These are phyloP conservation scores for Fistulinella cinereoalba DNA, from an alignment of 1,284 basidiomycete species.

Conservation along the genomic window DNA sequence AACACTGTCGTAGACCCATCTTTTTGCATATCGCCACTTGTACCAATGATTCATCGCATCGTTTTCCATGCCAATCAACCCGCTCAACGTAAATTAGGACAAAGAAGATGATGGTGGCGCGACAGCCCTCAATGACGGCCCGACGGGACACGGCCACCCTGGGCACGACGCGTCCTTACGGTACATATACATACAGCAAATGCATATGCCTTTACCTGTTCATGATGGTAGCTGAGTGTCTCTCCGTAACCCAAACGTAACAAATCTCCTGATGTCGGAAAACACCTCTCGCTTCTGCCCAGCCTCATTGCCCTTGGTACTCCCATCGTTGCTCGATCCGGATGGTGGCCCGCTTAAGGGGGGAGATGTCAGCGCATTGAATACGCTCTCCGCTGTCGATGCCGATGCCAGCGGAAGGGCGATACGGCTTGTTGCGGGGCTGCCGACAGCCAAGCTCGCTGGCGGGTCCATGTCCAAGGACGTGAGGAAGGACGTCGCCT, in stretches of 20 bases:
- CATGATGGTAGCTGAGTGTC: constrained; percentile 50
- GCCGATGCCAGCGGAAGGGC: constrained; percentile 43
- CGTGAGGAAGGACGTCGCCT: constrained; percentile 87
- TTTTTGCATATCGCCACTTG: constrained; percentile 10
- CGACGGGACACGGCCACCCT: not conserved
- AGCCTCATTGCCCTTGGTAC: constrained; percentile 41
- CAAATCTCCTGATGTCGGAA: constrained; percentile 80
- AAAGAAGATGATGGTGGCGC: constrained; percentile 15
- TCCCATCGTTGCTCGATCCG: constrained; percentile 43
- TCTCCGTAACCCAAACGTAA: constrained; percentile 79
- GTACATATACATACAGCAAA: not conserved
- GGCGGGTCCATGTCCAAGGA: constrained; percentile 91
- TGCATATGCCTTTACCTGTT: not conserved
- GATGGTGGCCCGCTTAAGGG: constrained; percentile 55
- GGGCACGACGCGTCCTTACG: not conserved
- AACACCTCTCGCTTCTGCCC: constrained; percentile 71
- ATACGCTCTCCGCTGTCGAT: constrained; percentile 48
- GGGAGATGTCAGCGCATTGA: constrained; percentile 57
- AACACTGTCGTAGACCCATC: constrained; percentile 2
- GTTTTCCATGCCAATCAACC: constrained; percentile 1
- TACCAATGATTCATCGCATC: constrained; percentile 16
- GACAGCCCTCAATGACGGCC: not conserved
- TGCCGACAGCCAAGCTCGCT: constrained; percentile 47
- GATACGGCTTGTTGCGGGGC: constrained; percentile 57
- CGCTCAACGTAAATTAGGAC: too few species aligned